Percentiles rank a stretch among this genome's conserved stretches.
These are phyloP conservation scores for Biscutella laevigata DNA, from an alignment of 441 rosid species.

Conservation along the genomic window DNA sequence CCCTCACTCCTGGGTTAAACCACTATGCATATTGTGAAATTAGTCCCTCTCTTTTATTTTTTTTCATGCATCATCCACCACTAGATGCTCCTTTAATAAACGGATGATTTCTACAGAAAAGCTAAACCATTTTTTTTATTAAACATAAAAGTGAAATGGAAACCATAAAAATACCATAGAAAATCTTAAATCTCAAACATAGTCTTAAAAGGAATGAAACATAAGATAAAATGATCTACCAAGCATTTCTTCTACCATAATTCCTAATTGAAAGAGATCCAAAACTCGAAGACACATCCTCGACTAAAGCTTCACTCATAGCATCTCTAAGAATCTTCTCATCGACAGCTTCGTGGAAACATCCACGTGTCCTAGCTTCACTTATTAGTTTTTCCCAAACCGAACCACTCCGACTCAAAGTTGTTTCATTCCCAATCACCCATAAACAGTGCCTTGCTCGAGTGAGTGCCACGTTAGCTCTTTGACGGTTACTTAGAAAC, in stretches of 20 bases:
- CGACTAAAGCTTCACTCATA: neutral
- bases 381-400: neutral
- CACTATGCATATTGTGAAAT: conserved; percentile 4
- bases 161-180: too few species aligned
- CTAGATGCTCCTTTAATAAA: too few species aligned
- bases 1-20: conserved; percentile 5
- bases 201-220: too few species aligned
- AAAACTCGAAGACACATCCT: neutral
- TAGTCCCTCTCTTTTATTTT: too few species aligned
- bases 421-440: conserved; percentile 1
- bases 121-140: too few species aligned
- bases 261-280: too few species aligned
- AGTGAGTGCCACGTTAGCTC: conserved; percentile 1
- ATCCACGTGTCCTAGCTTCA: neutral
- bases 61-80: too few species aligned
- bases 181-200: too few species aligned
- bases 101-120: too few species aligned
- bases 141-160: too few species aligned
- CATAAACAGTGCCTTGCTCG: neutral
- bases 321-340: neutral
- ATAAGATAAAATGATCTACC: too few species aligned
- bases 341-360: neutral
- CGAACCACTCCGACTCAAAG: conserved; percentile 5
- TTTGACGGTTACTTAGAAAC: neutral
- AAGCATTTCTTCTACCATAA: too few species aligned